Percentiles rank a stretch among this genome's conserved stretches.
These are phyloP conservation scores for Alternaria alternata DNA, from an alignment of 2,329 filamentous ascomycete genomes.

Conservation along the genomic window DNA sequence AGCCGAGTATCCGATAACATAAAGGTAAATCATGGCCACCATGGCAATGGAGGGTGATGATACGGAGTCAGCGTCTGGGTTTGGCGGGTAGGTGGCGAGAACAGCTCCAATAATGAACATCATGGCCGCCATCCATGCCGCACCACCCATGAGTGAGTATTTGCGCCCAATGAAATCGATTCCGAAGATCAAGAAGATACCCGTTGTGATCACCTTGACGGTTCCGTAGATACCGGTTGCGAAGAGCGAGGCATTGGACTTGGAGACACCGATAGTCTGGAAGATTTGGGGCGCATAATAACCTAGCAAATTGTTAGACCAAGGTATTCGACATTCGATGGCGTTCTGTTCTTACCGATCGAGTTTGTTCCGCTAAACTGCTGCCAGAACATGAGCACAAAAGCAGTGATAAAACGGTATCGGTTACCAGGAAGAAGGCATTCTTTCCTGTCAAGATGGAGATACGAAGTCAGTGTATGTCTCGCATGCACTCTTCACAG, in stretches of 20 bases:
- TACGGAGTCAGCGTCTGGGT: slow-evolving; percentile 38
- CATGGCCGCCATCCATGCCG: slow-evolving; percentile 67
- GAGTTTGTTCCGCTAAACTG: slow-evolving; percentile 81
- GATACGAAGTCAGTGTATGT: no score
- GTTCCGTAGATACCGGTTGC: slow-evolving; percentile 69
- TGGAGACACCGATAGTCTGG: slow-evolving; percentile 68
- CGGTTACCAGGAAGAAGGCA: slow-evolving; percentile 67
- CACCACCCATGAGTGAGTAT: slow-evolving; percentile 71
- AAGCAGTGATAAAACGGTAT: slow-evolving; percentile 71
- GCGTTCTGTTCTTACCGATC: slow-evolving; percentile 48
- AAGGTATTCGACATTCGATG: not conserved
- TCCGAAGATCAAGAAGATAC: slow-evolving; percentile 74
- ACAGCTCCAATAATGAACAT: slow-evolving; percentile 72
- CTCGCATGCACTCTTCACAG: no score
- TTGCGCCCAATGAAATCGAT: slow-evolving; percentile 71
- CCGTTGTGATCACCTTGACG: slow-evolving; percentile 73
- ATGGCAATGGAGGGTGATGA: slow-evolving; percentile 65
- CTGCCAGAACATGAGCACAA: slow-evolving; percentile 79
- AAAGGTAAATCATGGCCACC: slow-evolving; percentile 77
- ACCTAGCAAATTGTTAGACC: slow-evolving; percentile 43
- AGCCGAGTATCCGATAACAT: slow-evolving; percentile 75
- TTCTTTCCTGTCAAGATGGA: slow-evolving; percentile 24
- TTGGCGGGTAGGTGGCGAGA: slow-evolving; percentile 56
- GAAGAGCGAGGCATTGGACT: slow-evolving; percentile 33
- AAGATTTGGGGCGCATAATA: slow-evolving; percentile 80